These are phyloP conservation scores for Exophiala lecanii-corni DNA, from an alignment of 2,329 filamentous ascomycete species.

Conservation along the genomic window DNA sequence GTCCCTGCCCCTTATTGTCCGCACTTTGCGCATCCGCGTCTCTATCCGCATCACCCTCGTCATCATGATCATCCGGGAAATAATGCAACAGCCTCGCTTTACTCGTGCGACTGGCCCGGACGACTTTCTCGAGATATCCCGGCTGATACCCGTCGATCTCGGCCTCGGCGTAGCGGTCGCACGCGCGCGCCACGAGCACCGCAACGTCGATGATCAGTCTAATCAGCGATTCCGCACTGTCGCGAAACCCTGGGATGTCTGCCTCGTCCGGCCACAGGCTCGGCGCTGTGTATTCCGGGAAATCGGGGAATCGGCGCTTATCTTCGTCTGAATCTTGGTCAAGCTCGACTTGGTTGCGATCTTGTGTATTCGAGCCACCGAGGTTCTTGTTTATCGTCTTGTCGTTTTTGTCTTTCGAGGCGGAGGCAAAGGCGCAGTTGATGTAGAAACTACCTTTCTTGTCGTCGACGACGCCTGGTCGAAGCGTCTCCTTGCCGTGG, in stretches of 20 bases:
- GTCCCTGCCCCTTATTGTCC: not conserved
- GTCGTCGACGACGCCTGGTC: conserved; percentile 57
- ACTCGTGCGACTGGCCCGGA: conserved; percentile 77
- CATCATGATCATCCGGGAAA: conserved; percentile 54
- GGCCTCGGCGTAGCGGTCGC: conserved; percentile 75
- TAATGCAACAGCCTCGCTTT: conserved; percentile 93
- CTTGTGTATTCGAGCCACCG: conserved; percentile 25
- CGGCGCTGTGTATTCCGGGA: conserved; percentile 82
- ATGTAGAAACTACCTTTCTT: conserved; percentile 62
- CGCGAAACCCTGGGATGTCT: conserved; percentile 69
- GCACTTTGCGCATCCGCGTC: not conserved
- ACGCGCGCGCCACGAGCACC: conserved; percentile 81
- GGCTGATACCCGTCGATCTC: conserved; percentile 72
- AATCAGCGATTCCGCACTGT: conserved; percentile 70
- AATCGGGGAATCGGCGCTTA: conserved; percentile 40
- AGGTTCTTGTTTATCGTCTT: no score
- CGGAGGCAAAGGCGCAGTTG: conserved; percentile 54
- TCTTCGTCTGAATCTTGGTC: conserved; percentile 7
- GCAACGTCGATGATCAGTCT: conserved; percentile 83
- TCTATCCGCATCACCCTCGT: conserved; percentile 8
- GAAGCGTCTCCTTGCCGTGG: conserved; percentile 59
- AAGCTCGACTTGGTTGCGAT: not conserved
- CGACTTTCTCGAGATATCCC: conserved; percentile 81
- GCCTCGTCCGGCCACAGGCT: conserved; percentile 73
- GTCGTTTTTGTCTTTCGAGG: conserved; percentile 34